phyloP scores from a whole-genome alignment of 2,329 filamentous ascomycete species.

The Davidsoniella australis region DNA sequence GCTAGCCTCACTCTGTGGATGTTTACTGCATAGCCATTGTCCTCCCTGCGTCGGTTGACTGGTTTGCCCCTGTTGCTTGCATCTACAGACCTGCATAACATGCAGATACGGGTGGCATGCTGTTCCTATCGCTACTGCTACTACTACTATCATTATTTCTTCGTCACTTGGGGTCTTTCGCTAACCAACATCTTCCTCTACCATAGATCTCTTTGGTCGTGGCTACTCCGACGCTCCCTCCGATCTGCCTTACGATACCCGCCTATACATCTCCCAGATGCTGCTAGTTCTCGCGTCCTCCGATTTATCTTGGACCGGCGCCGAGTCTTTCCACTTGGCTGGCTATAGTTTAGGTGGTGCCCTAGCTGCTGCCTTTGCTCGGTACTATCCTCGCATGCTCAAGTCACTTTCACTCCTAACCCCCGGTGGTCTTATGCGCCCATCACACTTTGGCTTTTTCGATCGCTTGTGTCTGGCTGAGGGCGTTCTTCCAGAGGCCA shows the following conservation, averaged over 20 bases:
- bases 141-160: background rate
- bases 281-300: slow-evolving; percentile 50
- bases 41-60: too few species aligned
- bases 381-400: slow-evolving; percentile 48
- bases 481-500: slow-evolving; percentile 39
- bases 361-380: slow-evolving; percentile 51
- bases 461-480: slow-evolving; percentile 46
- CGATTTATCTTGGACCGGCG: slow-evolving; percentile 34
- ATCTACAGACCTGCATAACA: too few species aligned
- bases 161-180: background rate
- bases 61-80: too few species aligned
- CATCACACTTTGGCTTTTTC: slow-evolving; percentile 40
- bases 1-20: too few species aligned
- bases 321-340: slow-evolving; percentile 47
- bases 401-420: slow-evolving; percentile 48
- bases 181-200: background rate
- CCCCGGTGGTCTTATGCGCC: slow-evolving; percentile 51
- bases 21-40: too few species aligned
- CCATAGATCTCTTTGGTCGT: slow-evolving; percentile 52
- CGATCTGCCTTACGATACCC: slow-evolving; percentile 40
- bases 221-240: slow-evolving; percentile 58
- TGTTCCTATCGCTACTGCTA: background rate
- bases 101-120: background rate
- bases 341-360: slow-evolving; percentile 73
- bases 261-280: slow-evolving; percentile 49